Evolutionary conservation across 1,284 basidiomycete genomes (phyloP).

Genomic region (Butyriboletus appendiculatus): DNA sequence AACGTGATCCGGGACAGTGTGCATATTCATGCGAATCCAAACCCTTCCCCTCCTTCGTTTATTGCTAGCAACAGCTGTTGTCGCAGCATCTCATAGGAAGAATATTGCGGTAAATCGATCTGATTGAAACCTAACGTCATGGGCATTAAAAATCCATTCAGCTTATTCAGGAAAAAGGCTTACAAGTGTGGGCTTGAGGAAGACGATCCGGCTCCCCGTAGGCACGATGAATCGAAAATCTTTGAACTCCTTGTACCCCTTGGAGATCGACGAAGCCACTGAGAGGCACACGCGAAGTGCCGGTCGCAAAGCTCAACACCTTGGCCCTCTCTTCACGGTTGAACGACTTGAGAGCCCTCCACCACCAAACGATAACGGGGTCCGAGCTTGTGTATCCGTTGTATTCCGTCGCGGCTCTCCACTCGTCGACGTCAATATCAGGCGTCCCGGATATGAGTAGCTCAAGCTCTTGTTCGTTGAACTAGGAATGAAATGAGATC

Average conservation of each 20-base stretch:
- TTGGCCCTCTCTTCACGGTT: conserved; percentile 96
- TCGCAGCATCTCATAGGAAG: conserved; percentile 92
- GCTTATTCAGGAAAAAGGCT: conserved; percentile 26
- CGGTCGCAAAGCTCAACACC: conserved; percentile 96
- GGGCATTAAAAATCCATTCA: conserved; percentile 10
- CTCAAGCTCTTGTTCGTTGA: conserved; percentile 98
- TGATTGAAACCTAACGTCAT: conserved; percentile 67
- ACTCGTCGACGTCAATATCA: conserved; percentile 99
- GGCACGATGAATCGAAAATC: conserved; percentile 95
- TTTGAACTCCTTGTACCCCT: conserved; percentile 92
- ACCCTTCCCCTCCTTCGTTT: conserved; percentile 91
- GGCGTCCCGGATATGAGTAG: conserved; percentile 97
- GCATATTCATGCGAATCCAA: conserved; percentile 69
- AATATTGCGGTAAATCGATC: conserved; percentile 89
- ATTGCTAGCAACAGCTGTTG: conserved; percentile 88
- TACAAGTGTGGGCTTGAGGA: conserved; percentile 91
- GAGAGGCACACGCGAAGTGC: conserved; percentile 91
- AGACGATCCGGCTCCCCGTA: conserved; percentile 85
- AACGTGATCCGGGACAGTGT: conserved; percentile 2
- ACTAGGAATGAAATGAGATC: conserved; percentile 50
- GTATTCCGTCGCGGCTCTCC: conserved; percentile 94
- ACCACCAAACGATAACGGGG: conserved; percentile 98
- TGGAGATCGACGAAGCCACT: conserved; percentile 93
- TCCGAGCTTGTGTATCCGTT: conserved; percentile 86
- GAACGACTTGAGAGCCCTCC: conserved; percentile 97